Conservation (phyloP, 2,329 filamentous ascomycete species). For the Metarhizium robertsii region DNA sequence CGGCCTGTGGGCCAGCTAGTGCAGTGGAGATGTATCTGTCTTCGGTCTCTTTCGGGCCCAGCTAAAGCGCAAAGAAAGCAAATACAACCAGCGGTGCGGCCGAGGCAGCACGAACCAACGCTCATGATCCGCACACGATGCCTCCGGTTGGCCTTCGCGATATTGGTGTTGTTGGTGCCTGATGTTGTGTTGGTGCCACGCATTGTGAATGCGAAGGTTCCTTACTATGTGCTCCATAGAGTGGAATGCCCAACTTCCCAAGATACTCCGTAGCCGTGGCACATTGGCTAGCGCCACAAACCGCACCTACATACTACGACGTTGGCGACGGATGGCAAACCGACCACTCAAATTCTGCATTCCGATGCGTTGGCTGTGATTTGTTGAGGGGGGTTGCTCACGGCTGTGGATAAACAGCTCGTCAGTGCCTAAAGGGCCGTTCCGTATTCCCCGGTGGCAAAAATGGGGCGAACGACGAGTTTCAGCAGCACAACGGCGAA, state of each 20-base stretch:
- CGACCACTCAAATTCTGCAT: not conserved
- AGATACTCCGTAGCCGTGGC: not conserved
- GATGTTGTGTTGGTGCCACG: constrained; percentile 4
- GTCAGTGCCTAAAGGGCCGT: not conserved
- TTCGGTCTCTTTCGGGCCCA: not conserved
- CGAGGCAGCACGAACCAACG: not conserved
- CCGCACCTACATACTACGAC: not conserved
- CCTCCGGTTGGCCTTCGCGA: not conserved
- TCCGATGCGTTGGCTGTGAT: not conserved
- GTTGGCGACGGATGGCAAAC: not conserved
- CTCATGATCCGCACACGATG: not conserved
- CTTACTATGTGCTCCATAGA: not conserved
- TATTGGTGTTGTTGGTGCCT: constrained; percentile 3
- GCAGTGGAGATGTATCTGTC: not conserved
- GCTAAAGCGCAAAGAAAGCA: not conserved
- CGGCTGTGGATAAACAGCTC: not conserved
- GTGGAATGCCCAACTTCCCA: not conserved
- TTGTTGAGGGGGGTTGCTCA: not conserved
- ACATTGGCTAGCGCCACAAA: not conserved
- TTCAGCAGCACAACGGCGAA: not conserved
- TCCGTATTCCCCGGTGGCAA: not conserved
- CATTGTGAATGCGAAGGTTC: not conserved
- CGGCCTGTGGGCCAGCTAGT: not conserved
- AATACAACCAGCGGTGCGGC: not conserved
- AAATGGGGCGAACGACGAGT: not conserved